Evolutionary conservation across 1,139 yeast species (phyloP).

Genomic region (Pichia sp.): DNA sequence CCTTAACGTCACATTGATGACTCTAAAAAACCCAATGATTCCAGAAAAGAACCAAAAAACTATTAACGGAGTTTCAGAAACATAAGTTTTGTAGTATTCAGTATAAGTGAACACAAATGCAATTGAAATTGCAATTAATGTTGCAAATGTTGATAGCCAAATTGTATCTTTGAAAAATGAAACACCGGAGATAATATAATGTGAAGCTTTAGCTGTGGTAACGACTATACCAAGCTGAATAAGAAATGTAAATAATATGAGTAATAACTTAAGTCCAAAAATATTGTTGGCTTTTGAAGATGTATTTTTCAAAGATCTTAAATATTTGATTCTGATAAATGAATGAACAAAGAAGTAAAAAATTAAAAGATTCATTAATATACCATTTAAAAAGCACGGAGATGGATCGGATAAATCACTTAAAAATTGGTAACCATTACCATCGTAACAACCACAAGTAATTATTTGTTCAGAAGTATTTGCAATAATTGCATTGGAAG

Average conservation of each 20-base stretch:
- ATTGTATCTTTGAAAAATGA: slow-evolving; percentile 35
- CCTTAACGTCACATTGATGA: slow-evolving; percentile 47
- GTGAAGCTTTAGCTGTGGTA: slow-evolving; percentile 25
- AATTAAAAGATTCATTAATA: slow-evolving; percentile 47
- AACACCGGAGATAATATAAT: slow-evolving; percentile 26
- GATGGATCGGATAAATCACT: slow-evolving; percentile 62
- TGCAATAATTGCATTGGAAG: neutral
- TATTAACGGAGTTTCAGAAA: slow-evolving; percentile 65
- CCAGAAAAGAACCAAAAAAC: slow-evolving; percentile 69
- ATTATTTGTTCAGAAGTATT: neutral
- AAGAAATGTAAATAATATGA: slow-evolving; percentile 38
- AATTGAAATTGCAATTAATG: slow-evolving; percentile 40
- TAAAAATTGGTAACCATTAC: slow-evolving; percentile 75
- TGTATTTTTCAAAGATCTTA: slow-evolving; percentile 26
- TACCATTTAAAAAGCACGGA: slow-evolving; percentile 78
- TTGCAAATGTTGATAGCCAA: slow-evolving; percentile 36
- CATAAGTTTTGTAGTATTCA: slow-evolving; percentile 58
- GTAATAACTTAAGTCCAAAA: slow-evolving; percentile 38
- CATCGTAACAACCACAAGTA: slow-evolving; percentile 35
- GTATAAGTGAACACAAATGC: slow-evolving; percentile 58
- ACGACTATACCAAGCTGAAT: slow-evolving; percentile 30
- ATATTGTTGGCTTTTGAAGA: slow-evolving; percentile 30
- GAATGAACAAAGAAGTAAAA: slow-evolving; percentile 53
- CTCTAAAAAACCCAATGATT: slow-evolving; percentile 37
- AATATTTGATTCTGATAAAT: slow-evolving; percentile 33